phyloP scores from a whole-genome alignment of 192 early-diverging fungal species.

The Coemansia sp. region DNA sequence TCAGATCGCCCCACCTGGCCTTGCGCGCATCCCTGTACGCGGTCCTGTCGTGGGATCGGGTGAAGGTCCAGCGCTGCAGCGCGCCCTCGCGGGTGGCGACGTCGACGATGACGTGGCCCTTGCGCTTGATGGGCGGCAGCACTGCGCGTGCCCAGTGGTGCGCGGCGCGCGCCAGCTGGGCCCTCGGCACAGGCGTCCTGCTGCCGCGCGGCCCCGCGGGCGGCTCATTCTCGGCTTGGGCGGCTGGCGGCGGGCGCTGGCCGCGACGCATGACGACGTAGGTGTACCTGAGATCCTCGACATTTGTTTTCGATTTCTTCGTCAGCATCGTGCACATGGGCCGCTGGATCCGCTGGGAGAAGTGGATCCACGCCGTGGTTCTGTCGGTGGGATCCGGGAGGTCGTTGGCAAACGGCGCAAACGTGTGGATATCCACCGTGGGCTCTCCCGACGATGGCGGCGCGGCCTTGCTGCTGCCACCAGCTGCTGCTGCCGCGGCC shows the following conservation, averaged over 20 bases:
- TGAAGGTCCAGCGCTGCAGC: slow-evolving; percentile 69
- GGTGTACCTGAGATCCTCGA: slow-evolving; percentile 75
- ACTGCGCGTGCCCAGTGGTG: slow-evolving; percentile 73
- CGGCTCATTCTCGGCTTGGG: neutral
- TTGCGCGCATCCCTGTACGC: slow-evolving; percentile 76
- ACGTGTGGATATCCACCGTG: slow-evolving; percentile 59
- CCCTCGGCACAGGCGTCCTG: slow-evolving; percentile 13
- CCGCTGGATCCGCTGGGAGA: slow-evolving; percentile 75
- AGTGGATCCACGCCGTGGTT: slow-evolving; percentile 74
- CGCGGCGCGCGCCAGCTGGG: slow-evolving; percentile 40
- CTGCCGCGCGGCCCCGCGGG: neutral
- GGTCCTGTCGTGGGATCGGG: slow-evolving; percentile 68
- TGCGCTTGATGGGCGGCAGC: slow-evolving; percentile 74
- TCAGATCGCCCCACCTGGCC: slow-evolving; percentile 79
- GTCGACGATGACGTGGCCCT: slow-evolving; percentile 75
- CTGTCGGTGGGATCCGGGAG: slow-evolving; percentile 65
- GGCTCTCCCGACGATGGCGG: neutral
- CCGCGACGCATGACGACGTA: slow-evolving; percentile 78
- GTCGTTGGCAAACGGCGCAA: slow-evolving; percentile 84
- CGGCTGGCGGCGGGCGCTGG: slow-evolving; percentile 30
- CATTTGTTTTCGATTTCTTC: slow-evolving; percentile 65
- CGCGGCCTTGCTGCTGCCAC: too few relatives aligned
- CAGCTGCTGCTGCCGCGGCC: too few relatives aligned
- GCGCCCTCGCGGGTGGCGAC: slow-evolving; percentile 57
- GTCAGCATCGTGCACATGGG: slow-evolving; percentile 67